Evolutionary conservation across 331 rosid species (phyloP), one percentile per base, ranked within the genome.

Genomic region (Malus hybrid): DNA sequence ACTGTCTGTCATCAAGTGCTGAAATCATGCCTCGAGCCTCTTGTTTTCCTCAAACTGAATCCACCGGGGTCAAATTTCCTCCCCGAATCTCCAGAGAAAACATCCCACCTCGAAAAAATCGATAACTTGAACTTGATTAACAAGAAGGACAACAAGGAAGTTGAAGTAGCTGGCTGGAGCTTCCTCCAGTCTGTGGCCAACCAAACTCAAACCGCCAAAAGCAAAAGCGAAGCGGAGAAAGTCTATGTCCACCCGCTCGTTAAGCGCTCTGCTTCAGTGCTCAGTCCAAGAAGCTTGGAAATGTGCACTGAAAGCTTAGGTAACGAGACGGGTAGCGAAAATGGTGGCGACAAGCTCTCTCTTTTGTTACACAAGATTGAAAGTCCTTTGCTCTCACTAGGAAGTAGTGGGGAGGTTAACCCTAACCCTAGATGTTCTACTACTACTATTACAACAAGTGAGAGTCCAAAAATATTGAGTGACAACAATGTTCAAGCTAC

Each of bases 241-340:
- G 73, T 83, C 61, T 91, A 89, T 75, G 85, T 93, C 15, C 92
- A 86, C 80, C 97, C 93, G 1, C 73, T 76, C 20, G 73, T 62
- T 1, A 86, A 83, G 76, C 80, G 73, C 36, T 78, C 85, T 4
- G 80, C 87, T 72, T 81, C 83, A 20, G 70, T 7, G 84, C 93
- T 93, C 48, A 91, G 86, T 67, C 78, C 82, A 22, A 76, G 77
- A 77, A 89, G 98, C 92, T 77, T 93, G 80, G 88, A 83, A 71
- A 80, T 93, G 87, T 93, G 98, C 82, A 93, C 98, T 0, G 98
- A 93, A 79, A 87, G 87, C 65, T 69, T 91, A 34, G 96, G 98
- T 7, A 80, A 88, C 60, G 98, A 93, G 86, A 93, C 92, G 0
- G 99, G 99, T 5, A 89, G 90, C 73, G 90, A 87, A 77, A 82